Conservation (phyloP, 768 basidiomycete genomes). For the Suillus subluteus region DNA sequence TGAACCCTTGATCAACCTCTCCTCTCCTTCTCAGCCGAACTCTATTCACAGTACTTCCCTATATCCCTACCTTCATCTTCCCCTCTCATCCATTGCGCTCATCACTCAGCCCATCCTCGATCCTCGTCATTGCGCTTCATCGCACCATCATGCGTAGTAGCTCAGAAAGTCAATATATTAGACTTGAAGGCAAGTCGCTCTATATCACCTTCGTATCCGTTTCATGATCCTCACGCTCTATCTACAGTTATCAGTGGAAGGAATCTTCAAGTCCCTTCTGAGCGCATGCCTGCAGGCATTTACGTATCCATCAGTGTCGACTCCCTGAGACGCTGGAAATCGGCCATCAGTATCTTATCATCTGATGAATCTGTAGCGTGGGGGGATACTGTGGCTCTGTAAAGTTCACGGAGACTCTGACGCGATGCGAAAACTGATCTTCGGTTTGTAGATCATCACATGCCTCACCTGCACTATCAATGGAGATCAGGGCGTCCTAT, state of each 20-base stretch:
- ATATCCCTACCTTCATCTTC: neutral
- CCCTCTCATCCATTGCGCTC: neutral
- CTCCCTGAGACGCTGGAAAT: neutral
- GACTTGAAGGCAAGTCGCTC: neutral
- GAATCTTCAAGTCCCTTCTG: neutral
- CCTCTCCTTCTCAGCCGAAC: too few species aligned
- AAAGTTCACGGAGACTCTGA: neutral
- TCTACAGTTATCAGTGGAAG: neutral
- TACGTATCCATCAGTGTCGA: neutral
- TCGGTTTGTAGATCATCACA: neutral
- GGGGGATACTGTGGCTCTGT: neutral
- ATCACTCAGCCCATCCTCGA: neutral
- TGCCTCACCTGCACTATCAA: neutral
- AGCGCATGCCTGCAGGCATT: neutral
- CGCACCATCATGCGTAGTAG: neutral
- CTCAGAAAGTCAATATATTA: neutral
- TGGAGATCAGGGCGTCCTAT: neutral
- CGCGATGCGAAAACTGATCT: neutral
- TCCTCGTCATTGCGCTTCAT: neutral
- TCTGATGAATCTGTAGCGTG: neutral
- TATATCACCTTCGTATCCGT: neutral
- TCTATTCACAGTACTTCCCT: neutral
- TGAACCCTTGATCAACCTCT: neutral
- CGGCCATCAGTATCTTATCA: neutral
- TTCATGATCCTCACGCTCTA: neutral